phyloP scores from a whole-genome alignment of 1,139 yeast species.

The Zygosaccharomyces sapae region DNA sequence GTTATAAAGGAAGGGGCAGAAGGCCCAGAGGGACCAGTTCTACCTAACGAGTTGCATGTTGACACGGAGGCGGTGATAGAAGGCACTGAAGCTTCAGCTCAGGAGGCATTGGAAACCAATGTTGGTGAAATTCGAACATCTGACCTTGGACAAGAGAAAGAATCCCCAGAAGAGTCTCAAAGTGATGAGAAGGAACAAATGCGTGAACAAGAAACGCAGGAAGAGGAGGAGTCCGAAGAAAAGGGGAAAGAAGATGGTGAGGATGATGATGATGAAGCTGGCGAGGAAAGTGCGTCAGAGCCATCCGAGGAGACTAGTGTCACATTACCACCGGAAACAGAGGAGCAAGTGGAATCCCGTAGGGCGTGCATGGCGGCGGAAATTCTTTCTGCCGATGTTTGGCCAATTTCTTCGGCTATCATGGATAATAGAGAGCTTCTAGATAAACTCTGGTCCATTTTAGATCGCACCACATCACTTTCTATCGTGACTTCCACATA shows the following conservation, averaged over 20 bases:
- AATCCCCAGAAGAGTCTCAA: conserved; percentile 16
- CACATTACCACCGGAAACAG: conserved; percentile 39
- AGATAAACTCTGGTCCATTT: conserved; percentile 70
- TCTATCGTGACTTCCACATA: conserved; percentile 77
- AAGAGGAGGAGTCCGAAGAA: background rate
- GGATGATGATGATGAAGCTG: conserved; percentile 22
- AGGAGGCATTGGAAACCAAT: conserved; percentile 7
- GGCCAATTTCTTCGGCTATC: conserved; percentile 90
- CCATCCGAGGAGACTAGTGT: conserved; percentile 33
- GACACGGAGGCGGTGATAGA: conserved; percentile 17
- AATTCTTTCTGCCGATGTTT: conserved; percentile 83
- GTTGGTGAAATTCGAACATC: conserved; percentile 7
- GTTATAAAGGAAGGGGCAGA: conserved; percentile 24
- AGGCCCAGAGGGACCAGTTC: conserved; percentile 23
- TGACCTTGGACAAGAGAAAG: conserved; percentile 2
- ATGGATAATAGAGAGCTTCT: conserved; percentile 69
- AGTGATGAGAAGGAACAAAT: conserved; percentile 41
- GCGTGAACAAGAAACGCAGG: conserved; percentile 25
- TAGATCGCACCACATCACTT: conserved; percentile 61
- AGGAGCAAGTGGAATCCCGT: conserved; percentile 56
- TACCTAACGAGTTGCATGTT: conserved; percentile 12
- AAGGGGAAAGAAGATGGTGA: conserved; percentile 14
- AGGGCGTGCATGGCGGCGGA: conserved; percentile 89
- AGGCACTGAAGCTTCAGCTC: conserved; percentile 2
- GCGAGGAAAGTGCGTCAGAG: conserved; percentile 31